Base-by-base conservation (phyloP, 2,329 filamentous ascomycete species). In the Alternaria atra region DNA sequence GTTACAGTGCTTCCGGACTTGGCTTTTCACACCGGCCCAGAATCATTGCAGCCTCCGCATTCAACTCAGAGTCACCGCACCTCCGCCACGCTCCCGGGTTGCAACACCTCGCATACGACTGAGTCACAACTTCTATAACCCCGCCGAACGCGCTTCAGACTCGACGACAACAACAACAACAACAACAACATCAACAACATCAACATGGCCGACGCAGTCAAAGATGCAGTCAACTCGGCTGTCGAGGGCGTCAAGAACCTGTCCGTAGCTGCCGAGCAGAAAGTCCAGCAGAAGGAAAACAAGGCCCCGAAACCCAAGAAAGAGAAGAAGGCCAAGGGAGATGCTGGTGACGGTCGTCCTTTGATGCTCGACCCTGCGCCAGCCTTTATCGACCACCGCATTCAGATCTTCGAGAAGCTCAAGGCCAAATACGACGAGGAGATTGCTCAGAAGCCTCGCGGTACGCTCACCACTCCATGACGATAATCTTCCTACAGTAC, bases 331-430 rank as follows among this genome's bases (percentile, higher is more conserved):
- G 84, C 71, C 59, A 78, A 77, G 71, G 73, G 72, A n/a, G 71
- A 63, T 44, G 72, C 69, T 52, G 68, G 66, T 27, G 79, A 80
- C 66, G 76, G 77, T 47, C 79, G 82, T 25, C 80, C 82, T n/a
- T 72, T 83, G 32, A 83, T 84, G 72, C 69, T 85, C 52, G 77
- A 73, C 50, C 81, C 83, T 44, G 84, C 88, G 20, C 91, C 94
- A 58, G 88, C 90, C 61, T 97, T 91, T 80, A 88, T 98, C 65
- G 84, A 94, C 74, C 88, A 93, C 79, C 90, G 95, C 65, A 89
- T 97, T 73, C 87, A 91, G 54, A 84, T 98, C 51, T 97, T 97
- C 82, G 91, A 97, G 78, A 89, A 90, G 77, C 85, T 97, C 68
- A 96, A 96, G 86, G 89, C 91, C 68, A 87, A 91, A 77, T 89